Base-by-base conservation (phyloP, 345 rosid genomes). In the Hypericum perforatum region DNA sequence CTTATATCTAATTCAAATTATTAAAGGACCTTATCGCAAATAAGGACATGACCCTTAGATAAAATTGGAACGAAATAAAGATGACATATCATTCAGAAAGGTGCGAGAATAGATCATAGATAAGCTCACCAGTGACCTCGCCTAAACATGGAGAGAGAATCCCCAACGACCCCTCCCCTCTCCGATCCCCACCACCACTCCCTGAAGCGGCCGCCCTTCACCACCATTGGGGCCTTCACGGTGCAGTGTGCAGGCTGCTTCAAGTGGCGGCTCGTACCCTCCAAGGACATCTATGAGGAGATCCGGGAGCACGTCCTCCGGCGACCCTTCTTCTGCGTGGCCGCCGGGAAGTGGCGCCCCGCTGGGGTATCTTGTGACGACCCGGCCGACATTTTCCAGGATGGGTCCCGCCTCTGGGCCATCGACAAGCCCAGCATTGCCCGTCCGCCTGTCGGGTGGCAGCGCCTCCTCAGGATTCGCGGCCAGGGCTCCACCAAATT, bases 401-500 rank as follows among this genome's bases (percentile, higher is more conserved):
- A 91, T 68, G 92, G 85, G 43, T 79, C 89, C 44, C 72, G 85
- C 68, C 76, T 91, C 32, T 91, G 96, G 98, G 98, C 98, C 39
- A 85, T 91, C 63, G 98, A 87, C 67, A 85, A 82, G 45, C 98
- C 96, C 9, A 85, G 79, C 47, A 91, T 91, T 16, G 85, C 92
- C 41, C 92, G 77, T 60, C 95, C 98, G 7, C 98, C 98, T 43
- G 64, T 67, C 47, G 95, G 98, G 0, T 91, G 98, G 98, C 83
- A 85, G 63, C 82, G 98, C 49, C 62, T 78, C 38, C 69, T 87
- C 29, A 69, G 81, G 37, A 87, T 91, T 57, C 70, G 98, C 60
- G 86, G 82, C 50, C 86, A 82, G 78, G 95, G 98, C 47, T 74
- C 95, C 68, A 82, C 79, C 72, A 82, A 71, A 64, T 91, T 91